Evolutionary conservation across 805 yeast genomes (phyloP).

Genomic region (Yarrowia sp.): DNA sequence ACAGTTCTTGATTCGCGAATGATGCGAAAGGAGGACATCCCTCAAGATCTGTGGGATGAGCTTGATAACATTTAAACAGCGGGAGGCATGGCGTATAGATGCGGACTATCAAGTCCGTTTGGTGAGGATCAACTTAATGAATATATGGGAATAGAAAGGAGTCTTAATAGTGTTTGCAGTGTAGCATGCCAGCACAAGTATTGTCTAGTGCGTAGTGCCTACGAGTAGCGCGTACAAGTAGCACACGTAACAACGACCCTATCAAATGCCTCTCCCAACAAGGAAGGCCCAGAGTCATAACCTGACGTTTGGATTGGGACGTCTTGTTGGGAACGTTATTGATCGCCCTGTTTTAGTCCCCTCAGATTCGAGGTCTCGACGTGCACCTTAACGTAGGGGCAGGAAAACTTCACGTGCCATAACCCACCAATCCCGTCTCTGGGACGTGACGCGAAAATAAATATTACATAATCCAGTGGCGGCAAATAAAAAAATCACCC

Average conservation of each 20-base stretch:
- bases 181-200: no score
- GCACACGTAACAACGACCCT: no score
- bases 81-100: not conserved
- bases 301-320: not conserved
- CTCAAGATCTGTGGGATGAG: slow-evolving; percentile 24
- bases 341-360: not conserved
- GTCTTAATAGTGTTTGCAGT: no score
- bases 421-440: not conserved
- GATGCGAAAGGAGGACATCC: slow-evolving; percentile 19
- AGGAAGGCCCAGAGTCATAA: not conserved
- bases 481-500: not conserved
- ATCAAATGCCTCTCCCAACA: not conserved
- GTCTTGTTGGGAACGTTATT: not conserved
- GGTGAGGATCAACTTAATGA: not conserved
- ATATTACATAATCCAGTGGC: no score
- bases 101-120: no score
- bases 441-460: no score
- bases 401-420: slow-evolving; percentile 4
- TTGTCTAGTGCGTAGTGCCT: no score
- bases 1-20: slow-evolving; percentile 11
- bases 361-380: not conserved
- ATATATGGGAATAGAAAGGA: not conserved
- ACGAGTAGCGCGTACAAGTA: no score
- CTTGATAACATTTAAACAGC: slow-evolving; percentile 4
- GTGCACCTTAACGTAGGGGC: slow-evolving; percentile 6